Evolutionary conservation across 2,329 filamentous ascomycete species (phyloP).

Genomic region (Pseudogymnoascus sp.): DNA sequence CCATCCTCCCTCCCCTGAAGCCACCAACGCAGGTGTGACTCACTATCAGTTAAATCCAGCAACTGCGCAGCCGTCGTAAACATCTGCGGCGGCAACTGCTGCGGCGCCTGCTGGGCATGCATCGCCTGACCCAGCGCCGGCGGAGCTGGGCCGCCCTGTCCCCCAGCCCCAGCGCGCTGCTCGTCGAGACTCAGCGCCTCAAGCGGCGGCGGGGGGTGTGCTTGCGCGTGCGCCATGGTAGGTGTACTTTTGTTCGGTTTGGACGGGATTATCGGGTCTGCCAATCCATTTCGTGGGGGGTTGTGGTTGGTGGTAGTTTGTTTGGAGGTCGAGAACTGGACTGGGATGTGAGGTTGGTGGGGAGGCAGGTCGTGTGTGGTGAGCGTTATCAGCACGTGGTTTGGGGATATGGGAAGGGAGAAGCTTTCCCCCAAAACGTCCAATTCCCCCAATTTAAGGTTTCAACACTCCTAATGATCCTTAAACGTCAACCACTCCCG

Average conservation of each 20-base stretch:
- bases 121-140: slow-evolving; percentile 17
- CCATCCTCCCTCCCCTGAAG: background rate
- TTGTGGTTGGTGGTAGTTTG: background rate
- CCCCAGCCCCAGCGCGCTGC: background rate
- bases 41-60: slow-evolving; percentile 95
- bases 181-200: background rate
- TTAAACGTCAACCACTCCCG: background rate
- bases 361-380: background rate
- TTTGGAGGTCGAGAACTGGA: background rate
- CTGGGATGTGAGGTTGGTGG: background rate
- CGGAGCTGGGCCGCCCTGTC: slow-evolving; percentile 14
- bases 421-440: background rate
- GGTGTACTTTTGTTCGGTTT: background rate
- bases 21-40: slow-evolving; percentile 31
- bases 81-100: slow-evolving; percentile 85
- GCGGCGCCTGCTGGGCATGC: slow-evolving; percentile 30
- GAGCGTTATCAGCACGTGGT: background rate
- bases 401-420: background rate
- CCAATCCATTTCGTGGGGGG: slow-evolving; percentile 9
- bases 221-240: background rate
- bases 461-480: background rate
- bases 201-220: background rate
- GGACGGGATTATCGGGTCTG: background rate
- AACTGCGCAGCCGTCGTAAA: slow-evolving; percentile 96
- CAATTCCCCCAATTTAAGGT: slow-evolving; percentile 3